Evolutionary conservation across 768 basidiomycete genomes (phyloP).

Genomic region (Kwoniella sp.): DNA sequence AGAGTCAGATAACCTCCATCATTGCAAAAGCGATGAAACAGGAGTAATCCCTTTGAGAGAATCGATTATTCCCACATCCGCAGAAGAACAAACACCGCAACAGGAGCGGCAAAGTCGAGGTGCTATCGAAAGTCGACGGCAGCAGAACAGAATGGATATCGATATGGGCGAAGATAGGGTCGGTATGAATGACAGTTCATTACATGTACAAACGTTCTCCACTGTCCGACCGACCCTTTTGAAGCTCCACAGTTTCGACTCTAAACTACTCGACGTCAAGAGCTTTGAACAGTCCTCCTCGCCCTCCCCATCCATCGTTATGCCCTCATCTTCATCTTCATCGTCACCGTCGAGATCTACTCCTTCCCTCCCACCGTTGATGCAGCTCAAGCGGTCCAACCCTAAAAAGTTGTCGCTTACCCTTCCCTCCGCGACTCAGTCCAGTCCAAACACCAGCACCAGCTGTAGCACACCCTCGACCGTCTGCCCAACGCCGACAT

Average conservation of each 20-base stretch:
- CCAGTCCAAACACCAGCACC: background rate
- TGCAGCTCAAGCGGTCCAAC: conserved; percentile 24
- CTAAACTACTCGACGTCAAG: background rate
- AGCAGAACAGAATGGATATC: conserved; percentile 7
- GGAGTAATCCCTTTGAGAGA: background rate
- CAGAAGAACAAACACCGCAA: background rate
- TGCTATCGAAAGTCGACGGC: background rate
- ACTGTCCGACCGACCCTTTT: conserved; percentile 6
- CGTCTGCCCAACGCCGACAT: conserved; percentile 22
- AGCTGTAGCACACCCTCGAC: conserved; percentile 17
- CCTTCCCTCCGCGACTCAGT: conserved; percentile 1
- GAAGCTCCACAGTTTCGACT: conserved; percentile 1
- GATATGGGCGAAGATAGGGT: conserved; percentile 5
- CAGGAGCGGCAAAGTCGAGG: background rate
- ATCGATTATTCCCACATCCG: background rate
- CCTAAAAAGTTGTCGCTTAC: conserved; percentile 25
- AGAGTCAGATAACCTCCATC: background rate
- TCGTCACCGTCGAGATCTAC: conserved; percentile 8
- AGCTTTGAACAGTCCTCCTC: background rate
- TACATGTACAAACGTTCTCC: background rate
- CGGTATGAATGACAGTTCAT: background rate
- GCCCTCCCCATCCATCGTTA: conserved; percentile 6
- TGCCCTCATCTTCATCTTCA: conserved; percentile 8
- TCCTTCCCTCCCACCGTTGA: conserved; percentile 7
- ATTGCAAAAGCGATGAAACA: background rate